Conservation (phyloP, 441 rosid genomes). For the Adansonia rubrostipa region DNA sequence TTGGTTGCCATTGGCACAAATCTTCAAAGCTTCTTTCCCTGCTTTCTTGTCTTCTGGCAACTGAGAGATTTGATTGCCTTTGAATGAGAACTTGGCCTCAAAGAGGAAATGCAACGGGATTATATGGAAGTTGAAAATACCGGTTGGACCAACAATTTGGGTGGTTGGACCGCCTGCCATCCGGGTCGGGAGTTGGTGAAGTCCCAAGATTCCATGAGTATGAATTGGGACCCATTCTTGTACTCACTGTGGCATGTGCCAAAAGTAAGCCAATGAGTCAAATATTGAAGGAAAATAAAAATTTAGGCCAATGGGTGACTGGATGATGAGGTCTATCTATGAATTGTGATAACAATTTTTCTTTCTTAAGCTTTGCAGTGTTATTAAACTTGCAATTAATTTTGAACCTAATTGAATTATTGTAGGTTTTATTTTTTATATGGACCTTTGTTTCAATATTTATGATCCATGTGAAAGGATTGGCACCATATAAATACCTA, state of each 20-base stretch:
- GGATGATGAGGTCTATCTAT: neutral
- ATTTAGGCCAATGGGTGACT: too few relatives aligned
- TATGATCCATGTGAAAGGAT: too few relatives aligned
- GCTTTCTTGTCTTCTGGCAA: neutral
- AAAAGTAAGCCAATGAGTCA: neutral
- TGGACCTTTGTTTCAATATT: neutral
- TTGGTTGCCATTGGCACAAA: conserved; percentile 46
- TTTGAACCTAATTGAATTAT: neutral
- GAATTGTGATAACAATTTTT: neutral
- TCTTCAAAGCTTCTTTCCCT: neutral
- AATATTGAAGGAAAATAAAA: neutral
- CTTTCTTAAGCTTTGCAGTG: neutral
- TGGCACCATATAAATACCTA: too few relatives aligned
- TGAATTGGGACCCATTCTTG: neutral
- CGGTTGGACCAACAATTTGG: conserved; percentile 31
- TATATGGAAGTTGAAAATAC: conserved; percentile 37
- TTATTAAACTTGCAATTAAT: neutral
- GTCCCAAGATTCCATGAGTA: conserved; percentile 6
- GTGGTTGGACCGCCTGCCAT: conserved; percentile 32
- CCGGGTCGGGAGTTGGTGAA: conserved; percentile 61
- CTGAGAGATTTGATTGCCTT: neutral
- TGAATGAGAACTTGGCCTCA: conserved; percentile 17
- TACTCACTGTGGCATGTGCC: neutral
- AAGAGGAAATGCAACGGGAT: neutral
- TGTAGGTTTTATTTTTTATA: neutral